Percentiles rank a stretch among this genome's conserved stretches.
These are phyloP conservation scores for Centella asiatica DNA, from an alignment of 129 eudicot genomes.

Conservation along the genomic window DNA sequence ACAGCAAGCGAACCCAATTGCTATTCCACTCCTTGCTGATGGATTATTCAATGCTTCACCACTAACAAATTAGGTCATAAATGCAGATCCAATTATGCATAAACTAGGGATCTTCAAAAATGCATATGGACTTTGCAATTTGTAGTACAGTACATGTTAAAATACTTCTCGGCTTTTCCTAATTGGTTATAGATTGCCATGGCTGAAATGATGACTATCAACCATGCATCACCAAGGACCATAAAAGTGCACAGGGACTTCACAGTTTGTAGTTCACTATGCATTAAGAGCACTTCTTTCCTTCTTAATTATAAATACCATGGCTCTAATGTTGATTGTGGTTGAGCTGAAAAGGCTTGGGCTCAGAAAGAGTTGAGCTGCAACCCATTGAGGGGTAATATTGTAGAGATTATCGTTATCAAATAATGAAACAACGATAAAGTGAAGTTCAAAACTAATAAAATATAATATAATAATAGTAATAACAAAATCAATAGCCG, in stretches of 20 bases:
- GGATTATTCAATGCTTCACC: neutral
- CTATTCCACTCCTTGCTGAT: neutral
- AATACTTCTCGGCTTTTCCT: neutral
- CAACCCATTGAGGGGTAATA: too few species aligned
- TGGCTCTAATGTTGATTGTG: too few species aligned
- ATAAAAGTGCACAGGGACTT: too few species aligned
- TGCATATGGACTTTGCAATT: neutral
- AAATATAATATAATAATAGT: neutral
- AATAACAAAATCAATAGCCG: neutral
- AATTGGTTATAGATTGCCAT: neutral
- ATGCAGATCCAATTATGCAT: neutral
- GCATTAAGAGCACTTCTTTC: too few species aligned
- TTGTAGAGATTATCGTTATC: too few species aligned
- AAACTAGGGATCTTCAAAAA: neutral
- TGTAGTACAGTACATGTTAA: neutral
- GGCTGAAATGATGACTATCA: too few species aligned
- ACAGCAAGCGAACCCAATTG: neutral
- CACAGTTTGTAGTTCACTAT: too few species aligned
- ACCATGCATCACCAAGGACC: too few species aligned
- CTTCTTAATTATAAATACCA: too few species aligned
- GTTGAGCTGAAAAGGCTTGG: too few species aligned
- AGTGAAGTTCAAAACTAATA: neutral
- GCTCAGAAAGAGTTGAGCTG: too few species aligned
- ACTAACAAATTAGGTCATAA: neutral
- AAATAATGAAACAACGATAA: too few species aligned